Percentiles rank a stretch among this genome's conserved stretches.
These are phyloP conservation scores for Alternaria gaisen DNA, from an alignment of 2,329 filamentous ascomycete species.

Conservation along the genomic window DNA sequence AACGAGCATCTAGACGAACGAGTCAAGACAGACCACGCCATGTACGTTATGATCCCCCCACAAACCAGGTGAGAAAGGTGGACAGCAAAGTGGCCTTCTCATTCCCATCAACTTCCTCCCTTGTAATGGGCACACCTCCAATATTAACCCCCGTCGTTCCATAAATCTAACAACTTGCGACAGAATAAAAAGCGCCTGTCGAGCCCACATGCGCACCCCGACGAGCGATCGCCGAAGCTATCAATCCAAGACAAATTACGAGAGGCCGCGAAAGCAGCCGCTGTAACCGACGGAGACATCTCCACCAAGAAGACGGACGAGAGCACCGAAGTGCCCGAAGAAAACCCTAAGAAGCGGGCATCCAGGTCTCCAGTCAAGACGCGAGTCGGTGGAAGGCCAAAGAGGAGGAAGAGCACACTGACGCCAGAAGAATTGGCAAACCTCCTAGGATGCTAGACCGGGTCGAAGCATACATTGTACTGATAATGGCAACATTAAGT, in stretches of 20 bases:
- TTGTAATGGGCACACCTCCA: slow-evolving; percentile 12
- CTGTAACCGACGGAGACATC: slow-evolving; percentile 24
- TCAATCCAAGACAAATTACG: slow-evolving; percentile 59
- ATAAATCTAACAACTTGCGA: slow-evolving; percentile 38
- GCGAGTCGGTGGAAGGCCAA: slow-evolving; percentile 65
- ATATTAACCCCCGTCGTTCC: slow-evolving; percentile 9
- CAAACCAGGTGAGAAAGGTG: slow-evolving; percentile 33
- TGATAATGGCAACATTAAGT: slow-evolving; percentile 3
- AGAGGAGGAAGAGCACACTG: slow-evolving; percentile 75
- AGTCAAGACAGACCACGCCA: slow-evolving; percentile 44
- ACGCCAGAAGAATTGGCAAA: slow-evolving; percentile 76
- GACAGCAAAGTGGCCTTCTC: slow-evolving; percentile 41
- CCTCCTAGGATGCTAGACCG: slow-evolving; percentile 42
- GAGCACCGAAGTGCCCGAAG: slow-evolving; percentile 32
- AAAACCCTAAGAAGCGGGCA: slow-evolving; percentile 33
- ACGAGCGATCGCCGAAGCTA: slow-evolving; percentile 52
- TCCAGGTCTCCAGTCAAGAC: slow-evolving; percentile 52
- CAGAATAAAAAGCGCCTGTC: slow-evolving; percentile 51
- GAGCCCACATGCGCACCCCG: slow-evolving; percentile 49
- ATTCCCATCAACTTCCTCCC: slow-evolving; percentile 23
- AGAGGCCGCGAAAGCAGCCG: slow-evolving; percentile 55
- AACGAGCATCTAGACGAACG: slow-evolving; percentile 29
- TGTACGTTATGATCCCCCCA: slow-evolving; percentile 47
- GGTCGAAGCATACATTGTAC: slow-evolving; percentile 5
- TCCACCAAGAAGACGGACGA: slow-evolving; percentile 19